A percentile compares a stretch with the other conserved stretches of the same genome.
Evolutionary conservation across 306 rosid genomes (phyloP).

Genomic region (Vigna angularis): DNA sequence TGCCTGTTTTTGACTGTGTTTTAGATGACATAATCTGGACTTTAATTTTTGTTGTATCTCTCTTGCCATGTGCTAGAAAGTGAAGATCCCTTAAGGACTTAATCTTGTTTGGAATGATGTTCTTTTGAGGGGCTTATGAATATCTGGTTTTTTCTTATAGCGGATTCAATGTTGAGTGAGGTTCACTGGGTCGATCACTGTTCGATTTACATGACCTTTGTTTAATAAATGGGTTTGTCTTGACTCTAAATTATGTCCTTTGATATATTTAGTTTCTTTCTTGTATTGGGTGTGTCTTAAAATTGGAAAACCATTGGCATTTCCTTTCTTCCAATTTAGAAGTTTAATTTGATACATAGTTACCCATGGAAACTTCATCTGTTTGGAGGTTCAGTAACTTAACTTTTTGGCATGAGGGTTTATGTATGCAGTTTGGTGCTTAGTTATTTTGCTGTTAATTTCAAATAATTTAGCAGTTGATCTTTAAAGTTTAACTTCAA

Average conservation of each 20-base stretch:
- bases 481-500: not conserved
- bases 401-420: not conserved
- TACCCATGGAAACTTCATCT: not conserved
- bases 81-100: not conserved
- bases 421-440: not conserved
- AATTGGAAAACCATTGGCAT: not conserved
- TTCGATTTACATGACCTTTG: slow-evolving; percentile 6
- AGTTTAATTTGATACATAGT: not conserved
- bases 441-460: slow-evolving; percentile 4
- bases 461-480: not conserved
- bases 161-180: not conserved
- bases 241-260: not conserved
- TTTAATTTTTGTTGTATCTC: not conserved
- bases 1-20: not conserved
- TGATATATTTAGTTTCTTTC: not conserved
- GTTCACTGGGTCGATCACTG: slow-evolving; percentile 16
- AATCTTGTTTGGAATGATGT: not conserved
- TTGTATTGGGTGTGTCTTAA: not conserved
- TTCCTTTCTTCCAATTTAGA: not conserved
- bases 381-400: not conserved
- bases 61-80: slow-evolving; percentile 7
- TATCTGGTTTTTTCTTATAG: not conserved
- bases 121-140: not conserved
- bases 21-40: slow-evolving; percentile 22
- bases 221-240: not conserved